Percentiles rank a stretch among this genome's conserved stretches.
Evolutionary conservation across 176 grass and related monocot species (phyloP).

Genomic region (Chloris gayana): DNA sequence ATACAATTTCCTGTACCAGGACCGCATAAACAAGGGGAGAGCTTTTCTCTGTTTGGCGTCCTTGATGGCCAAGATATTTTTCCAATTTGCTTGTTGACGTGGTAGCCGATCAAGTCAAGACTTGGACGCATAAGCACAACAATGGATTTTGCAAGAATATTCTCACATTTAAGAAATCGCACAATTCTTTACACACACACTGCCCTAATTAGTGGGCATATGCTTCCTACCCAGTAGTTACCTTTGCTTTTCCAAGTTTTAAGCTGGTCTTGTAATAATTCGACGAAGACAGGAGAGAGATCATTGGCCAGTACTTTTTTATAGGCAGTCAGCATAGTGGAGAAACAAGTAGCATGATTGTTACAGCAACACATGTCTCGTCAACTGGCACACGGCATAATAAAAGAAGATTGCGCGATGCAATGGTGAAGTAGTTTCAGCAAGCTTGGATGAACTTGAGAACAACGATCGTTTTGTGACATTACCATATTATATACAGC

Average conservation of each 20-base stretch:
- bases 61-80: slow-evolving; percentile 24
- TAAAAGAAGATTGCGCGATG: background rate
- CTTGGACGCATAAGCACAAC: background rate
- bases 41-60: background rate
- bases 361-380: background rate
- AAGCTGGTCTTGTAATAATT: slow-evolving; percentile 19
- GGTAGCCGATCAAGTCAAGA: background rate
- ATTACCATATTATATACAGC: background rate
- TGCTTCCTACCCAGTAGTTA: background rate
- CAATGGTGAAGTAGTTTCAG: background rate
- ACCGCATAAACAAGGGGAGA: background rate
- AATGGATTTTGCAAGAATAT: slow-evolving; percentile 41
- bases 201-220: slow-evolving; percentile 21
- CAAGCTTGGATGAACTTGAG: background rate
- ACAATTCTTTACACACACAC: slow-evolving; percentile 10
- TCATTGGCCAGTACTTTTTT: background rate
- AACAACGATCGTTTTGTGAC: background rate
- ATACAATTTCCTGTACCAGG: background rate
- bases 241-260: slow-evolving; percentile 11
- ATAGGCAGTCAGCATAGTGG: background rate
- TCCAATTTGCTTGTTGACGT: slow-evolving; percentile 18
- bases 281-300: slow-evolving; percentile 8
- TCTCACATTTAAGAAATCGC: slow-evolving; percentile 3
- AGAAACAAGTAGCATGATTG: background rate
- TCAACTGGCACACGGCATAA: background rate